These are phyloP conservation scores for Saturnispora gosingensis DNA, from an alignment of 805 yeast genomes.

Conservation along the genomic window DNA sequence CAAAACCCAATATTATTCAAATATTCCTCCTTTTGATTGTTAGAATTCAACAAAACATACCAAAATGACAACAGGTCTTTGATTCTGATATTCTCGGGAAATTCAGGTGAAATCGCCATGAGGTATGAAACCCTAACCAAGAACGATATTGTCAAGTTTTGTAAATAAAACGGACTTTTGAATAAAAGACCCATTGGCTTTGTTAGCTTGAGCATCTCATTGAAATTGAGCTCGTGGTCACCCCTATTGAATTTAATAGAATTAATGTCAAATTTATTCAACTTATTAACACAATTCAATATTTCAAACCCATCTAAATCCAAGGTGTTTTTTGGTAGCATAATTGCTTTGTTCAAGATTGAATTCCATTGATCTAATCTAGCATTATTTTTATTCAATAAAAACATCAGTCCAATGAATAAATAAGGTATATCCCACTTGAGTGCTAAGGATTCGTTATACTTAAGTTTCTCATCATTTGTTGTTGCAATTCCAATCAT, in stretches of 20 bases:
- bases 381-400: not conserved
- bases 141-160: constrained; percentile 4
- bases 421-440: constrained; percentile 3
- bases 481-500: not conserved
- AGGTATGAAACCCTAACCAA: not conserved
- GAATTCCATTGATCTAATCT: not conserved
- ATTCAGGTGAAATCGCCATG: constrained; percentile 3
- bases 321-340: not conserved
- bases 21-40: not conserved
- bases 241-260: not conserved
- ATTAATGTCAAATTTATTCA: not conserved
- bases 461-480: not conserved
- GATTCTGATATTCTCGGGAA: constrained; percentile 1
- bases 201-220: not conserved
- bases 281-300: not conserved
- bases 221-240: not conserved
- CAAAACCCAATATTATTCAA: constrained; percentile 9
- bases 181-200: constrained; percentile 2
- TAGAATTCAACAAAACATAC: constrained; percentile 1
- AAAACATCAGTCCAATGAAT: not conserved
- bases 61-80: constrained; percentile 1
- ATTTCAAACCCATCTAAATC: not conserved
- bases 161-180: not conserved
- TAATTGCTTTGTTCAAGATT: not conserved
- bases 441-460: not conserved